Evolutionary conservation across 306 rosid species (phyloP).

Genomic region (Potentilla sterilis): DNA sequence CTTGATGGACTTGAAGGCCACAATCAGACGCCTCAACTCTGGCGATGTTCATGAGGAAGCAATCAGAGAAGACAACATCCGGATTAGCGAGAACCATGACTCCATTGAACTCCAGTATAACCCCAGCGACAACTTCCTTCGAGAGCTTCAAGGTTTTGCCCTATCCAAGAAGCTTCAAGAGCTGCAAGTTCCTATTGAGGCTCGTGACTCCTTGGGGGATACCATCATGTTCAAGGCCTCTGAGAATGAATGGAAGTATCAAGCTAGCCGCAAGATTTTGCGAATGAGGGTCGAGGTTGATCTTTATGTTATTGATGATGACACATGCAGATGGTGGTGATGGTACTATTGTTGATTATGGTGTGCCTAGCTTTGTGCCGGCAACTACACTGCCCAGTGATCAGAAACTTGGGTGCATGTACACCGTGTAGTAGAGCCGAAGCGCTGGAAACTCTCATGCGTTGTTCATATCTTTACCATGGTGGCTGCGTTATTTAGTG

Average conservation of each 20-base stretch:
- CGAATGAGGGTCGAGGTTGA: neutral
- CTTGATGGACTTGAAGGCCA: neutral
- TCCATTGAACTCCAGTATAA: neutral
- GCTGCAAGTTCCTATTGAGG: neutral
- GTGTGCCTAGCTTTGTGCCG: no score
- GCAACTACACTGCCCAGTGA: neutral
- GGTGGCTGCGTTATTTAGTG: no score
- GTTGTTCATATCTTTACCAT: no score
- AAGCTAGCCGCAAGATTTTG: neutral
- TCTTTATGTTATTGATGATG: neutral
- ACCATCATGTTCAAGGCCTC: neutral
- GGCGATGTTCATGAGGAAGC: neutral
- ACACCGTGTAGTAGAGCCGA: neutral
- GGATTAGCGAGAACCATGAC: neutral
- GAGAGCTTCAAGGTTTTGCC: neutral
- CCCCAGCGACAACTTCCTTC: neutral
- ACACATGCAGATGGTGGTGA: neutral
- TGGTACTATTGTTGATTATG: neutral
- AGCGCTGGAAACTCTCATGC: neutral
- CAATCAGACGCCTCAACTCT: neutral
- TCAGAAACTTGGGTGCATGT: neutral
- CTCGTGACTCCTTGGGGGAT: neutral
- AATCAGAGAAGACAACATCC: neutral
- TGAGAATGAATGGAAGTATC: neutral
- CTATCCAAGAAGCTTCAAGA: neutral